These are phyloP conservation scores for Lipomyces starkeyi DNA, from an alignment of 805 yeast species.

Conservation along the genomic window DNA sequence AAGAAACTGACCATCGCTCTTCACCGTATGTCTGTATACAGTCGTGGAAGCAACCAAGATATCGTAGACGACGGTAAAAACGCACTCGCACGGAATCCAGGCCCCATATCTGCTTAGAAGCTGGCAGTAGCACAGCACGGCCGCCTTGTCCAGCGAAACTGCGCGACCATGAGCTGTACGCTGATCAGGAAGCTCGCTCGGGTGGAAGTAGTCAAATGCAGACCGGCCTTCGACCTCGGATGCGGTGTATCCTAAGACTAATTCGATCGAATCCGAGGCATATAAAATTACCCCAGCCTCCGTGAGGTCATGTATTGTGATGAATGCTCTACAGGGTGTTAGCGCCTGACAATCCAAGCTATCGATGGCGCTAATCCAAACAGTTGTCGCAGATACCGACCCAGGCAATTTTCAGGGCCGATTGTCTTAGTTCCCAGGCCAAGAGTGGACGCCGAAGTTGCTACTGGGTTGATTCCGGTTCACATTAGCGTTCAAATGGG, in stretches of 20 bases:
- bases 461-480: too few species aligned
- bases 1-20: constrained; percentile 12
- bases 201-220: constrained; percentile 18
- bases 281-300: constrained; percentile 8
- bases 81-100: constrained; percentile 18
- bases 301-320: constrained; percentile 22
- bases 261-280: constrained; percentile 22
- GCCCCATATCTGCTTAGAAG: constrained; percentile 5
- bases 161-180: neutral
- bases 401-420: too few species aligned
- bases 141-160: constrained; percentile 17
- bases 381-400: too few species aligned
- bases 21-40: constrained; percentile 16
- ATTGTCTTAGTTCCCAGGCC: too few species aligned
- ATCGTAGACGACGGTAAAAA: constrained; percentile 26
- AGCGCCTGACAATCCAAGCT: neutral
- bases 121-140: constrained; percentile 4
- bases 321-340: constrained; percentile 16
- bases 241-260: constrained; percentile 23
- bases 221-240: constrained; percentile 15
- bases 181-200: constrained; percentile 6
- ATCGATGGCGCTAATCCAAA: too few species aligned
- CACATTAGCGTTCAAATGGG: too few species aligned
- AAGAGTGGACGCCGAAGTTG: too few species aligned
- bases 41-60: constrained; percentile 18